These are phyloP conservation scores for Fusarium sp. DNA, from an alignment of 2,329 filamentous ascomycete genomes.

Conservation along the genomic window DNA sequence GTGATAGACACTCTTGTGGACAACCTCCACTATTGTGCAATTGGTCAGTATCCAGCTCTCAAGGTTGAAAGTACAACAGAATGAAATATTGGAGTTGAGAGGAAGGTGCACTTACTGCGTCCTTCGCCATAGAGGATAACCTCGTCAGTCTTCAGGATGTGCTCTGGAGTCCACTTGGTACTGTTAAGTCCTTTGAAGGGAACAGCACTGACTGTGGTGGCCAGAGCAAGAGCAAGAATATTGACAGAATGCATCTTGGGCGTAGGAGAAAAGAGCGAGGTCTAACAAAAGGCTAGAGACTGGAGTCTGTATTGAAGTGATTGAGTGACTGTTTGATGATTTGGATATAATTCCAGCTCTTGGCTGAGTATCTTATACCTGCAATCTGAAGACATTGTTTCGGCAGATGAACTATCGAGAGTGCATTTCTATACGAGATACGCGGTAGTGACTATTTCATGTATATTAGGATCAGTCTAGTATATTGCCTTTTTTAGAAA, in stretches of 20 bases:
- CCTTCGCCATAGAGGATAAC: slow-evolving; percentile 36
- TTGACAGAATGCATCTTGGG: not conserved
- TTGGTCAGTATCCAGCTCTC: not conserved
- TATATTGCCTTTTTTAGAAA: too few species aligned
- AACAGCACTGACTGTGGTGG: slow-evolving; percentile 17
- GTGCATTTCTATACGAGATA: too few species aligned
- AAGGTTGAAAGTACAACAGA: too few species aligned
- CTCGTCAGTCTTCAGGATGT: slow-evolving; percentile 28
- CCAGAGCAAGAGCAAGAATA: not conserved
- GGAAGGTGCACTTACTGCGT: slow-evolving; percentile 11
- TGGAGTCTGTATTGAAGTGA: too few species aligned
- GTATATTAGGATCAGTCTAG: too few species aligned
- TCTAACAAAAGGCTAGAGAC: not conserved
- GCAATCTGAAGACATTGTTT: too few species aligned
- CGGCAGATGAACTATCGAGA: too few species aligned
- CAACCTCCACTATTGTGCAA: slow-evolving; percentile 15
- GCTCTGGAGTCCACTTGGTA: slow-evolving; percentile 34
- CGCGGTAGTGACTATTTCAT: too few species aligned
- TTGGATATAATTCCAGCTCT: too few species aligned
- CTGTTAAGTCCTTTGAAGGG: slow-evolving; percentile 32
- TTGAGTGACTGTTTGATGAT: too few species aligned
- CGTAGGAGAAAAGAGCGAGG: not conserved
- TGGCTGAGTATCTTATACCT: too few species aligned
- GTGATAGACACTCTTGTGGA: slow-evolving; percentile 27
- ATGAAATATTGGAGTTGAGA: fast-evolving